Base-by-base conservation (phyloP, 1,139 yeast species). In the Meyerozyma smithsonii region DNA sequence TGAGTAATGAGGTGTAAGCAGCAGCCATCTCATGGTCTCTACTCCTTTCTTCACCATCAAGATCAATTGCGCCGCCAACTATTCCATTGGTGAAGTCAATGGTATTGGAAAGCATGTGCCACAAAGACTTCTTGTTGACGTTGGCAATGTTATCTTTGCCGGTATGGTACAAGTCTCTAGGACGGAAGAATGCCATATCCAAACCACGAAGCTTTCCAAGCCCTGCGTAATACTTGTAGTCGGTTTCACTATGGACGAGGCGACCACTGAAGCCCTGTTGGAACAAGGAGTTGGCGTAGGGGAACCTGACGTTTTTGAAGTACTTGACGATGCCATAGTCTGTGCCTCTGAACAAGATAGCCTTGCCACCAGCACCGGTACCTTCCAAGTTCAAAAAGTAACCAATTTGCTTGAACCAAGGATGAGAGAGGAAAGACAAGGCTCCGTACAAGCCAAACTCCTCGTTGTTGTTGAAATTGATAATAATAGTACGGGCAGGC, bases 321-420 rank as follows among this genome's bases (percentile, higher is more conserved):
- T 58, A 58, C 42, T 67, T 69, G n/a, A 61, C 59, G 8, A 86
- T 76, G 0, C 84, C 85, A 47, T 74, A 75, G 55, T 90, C 96
- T 0, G 96, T 81, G 14, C 92, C 82, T 58, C 97, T 73, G 59
- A 90, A 88, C 36, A 90, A 65, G 28, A 86, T 72, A 0, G 96
- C 90, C 46, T 85, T 79, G 5, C 96, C 96, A 20, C 96, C 96
- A 4, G 95, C 86, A 3, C 97, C 97, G 0, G 96, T 87, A n/a
- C 97, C 97, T 66, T 90, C 97, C 47, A 90, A 66, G 55, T 90
- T 90, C 50, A 90, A 70, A 48, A 90, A 85, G 48, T 76, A 83
- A 35, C 69, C 70, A 3, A 84, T 79, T 12, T 74, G 62, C 37
- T 73, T 61, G 24, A 78, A 72, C 95, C 95, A 88, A 12, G 85